Evolutionary conservation across 768 basidiomycete genomes (phyloP), one percentile per base, ranked within the genome.

Genomic region (Lactarius hatsudake): DNA sequence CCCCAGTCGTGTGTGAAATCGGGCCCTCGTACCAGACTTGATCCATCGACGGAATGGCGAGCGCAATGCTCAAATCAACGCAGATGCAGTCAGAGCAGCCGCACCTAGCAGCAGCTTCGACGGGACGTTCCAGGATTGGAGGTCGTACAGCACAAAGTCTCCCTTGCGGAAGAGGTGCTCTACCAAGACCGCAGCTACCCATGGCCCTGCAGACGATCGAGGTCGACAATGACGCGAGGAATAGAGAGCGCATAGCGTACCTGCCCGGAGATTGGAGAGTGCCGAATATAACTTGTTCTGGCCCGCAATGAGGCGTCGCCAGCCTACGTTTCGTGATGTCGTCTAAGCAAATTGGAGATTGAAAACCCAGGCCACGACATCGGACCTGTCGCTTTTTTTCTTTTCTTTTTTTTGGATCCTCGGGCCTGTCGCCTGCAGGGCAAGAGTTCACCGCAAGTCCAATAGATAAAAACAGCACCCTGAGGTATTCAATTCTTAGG

Each of bases 21-120:
- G 89, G 89, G 0, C 91, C 91, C 3, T 78, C 75, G 72, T 84
- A 92, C 85, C 86, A 91, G 17, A 79, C 83, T 72, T 93, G 89
- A 65, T 83, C 78, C 85, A 93, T 93, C 59, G 80, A 85, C 8
- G 88, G 86, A 6, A 91, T 77, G 28, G 88, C 76, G 26, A 90
- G 78, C 9, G 77, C 84, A 62, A 86, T 86, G 2, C 85, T 79
- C 15, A 83, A 78, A n/a, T n/a, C n/a, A n/a, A n/a, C n/a, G 36
- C 4, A 28, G 28, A 28, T 28, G 2, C 81, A 0, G 79, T 63
- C 6, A 89, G 28, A 28, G 28, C 28, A 28, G 28, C 28, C 2
- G 28, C 28, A 2, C 91, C 91, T 17, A 81, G 78, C 0, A 90
- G 90, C 3, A 93, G 80, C 32, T 76, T 75, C 15, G 71, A 73